phyloP scores from a whole-genome alignment of 352 stramenopile genomes.

The Peronospora farinosa region DNA sequence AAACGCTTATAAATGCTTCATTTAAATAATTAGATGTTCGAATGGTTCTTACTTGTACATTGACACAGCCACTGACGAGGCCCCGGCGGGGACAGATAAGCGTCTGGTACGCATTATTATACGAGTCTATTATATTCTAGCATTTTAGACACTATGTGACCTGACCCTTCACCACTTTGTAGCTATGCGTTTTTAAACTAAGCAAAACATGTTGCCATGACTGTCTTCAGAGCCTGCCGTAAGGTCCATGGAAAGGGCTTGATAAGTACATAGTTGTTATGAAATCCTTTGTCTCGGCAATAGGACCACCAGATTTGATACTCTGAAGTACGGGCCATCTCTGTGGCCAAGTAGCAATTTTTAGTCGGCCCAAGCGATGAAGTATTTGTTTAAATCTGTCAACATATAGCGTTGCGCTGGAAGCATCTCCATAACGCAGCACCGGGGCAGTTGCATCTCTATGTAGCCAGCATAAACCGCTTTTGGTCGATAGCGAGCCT shows the following conservation, averaged over 20 bases:
- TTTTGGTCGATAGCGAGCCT: constrained; percentile 58
- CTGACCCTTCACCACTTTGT: no score
- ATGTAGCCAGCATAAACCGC: constrained; percentile 59
- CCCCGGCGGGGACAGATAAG: no score
- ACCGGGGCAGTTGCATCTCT: constrained; percentile 73
- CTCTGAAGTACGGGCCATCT: constrained; percentile 69
- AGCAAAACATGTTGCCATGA: constrained; percentile 39
- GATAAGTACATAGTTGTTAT: no score
- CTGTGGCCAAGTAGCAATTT: constrained; percentile 77
- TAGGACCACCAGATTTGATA: constrained; percentile 65
- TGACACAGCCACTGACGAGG: no score
- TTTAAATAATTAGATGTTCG: no score
- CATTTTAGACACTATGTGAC: no score
- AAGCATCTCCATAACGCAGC: constrained; percentile 40
- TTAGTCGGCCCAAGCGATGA: constrained; percentile 83
- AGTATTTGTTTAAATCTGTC: constrained; percentile 72
- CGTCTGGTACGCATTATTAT: no score
- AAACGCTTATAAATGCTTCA: no score
- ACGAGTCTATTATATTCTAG: no score
- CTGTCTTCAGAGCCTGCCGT: constrained; percentile 34
- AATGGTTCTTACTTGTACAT: no score
- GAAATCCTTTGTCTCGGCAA: constrained; percentile 73
- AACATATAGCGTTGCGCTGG: constrained; percentile 84
- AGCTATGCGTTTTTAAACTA: constrained; percentile 54
- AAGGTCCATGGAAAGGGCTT: constrained; percentile 71